These are phyloP conservation scores for Salix viminalis DNA, from an alignment of 345 rosid genomes.

Conservation along the genomic window DNA sequence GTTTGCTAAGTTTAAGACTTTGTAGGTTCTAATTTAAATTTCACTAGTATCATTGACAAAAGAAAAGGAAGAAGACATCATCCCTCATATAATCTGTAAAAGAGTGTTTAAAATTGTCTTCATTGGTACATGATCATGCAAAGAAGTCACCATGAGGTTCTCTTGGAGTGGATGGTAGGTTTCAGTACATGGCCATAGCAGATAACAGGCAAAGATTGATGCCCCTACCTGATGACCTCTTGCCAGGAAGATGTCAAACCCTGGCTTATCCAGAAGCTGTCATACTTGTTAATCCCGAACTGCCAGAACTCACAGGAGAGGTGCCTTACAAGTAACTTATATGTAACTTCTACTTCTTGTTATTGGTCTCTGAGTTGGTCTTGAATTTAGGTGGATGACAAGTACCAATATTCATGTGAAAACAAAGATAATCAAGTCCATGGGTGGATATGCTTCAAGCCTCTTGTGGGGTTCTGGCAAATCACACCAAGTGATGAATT, in stretches of 20 bases:
- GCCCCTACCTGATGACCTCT: constrained; percentile 32
- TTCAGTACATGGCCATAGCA: constrained; percentile 30
- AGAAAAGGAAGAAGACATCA: not conserved
- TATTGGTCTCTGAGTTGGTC: not conserved
- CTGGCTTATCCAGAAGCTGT: constrained; percentile 30
- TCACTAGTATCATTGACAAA: not conserved
- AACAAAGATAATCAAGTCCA: constrained; percentile 21
- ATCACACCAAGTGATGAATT: constrained; percentile 28
- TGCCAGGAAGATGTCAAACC: constrained; percentile 20
- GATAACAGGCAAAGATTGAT: constrained; percentile 24
- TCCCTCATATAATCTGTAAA: not conserved
- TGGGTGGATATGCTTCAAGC: constrained; percentile 22
- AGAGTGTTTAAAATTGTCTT: not conserved
- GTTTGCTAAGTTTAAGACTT: not conserved
- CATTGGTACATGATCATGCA: not conserved
- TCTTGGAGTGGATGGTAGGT: constrained; percentile 9
- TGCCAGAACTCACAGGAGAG: constrained; percentile 21
- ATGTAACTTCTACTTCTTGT: not conserved
- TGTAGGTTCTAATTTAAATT: not conserved
- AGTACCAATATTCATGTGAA: constrained; percentile 22
- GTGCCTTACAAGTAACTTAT: constrained; percentile 3
- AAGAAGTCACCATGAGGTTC: not conserved
- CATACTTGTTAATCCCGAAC: constrained; percentile 19
- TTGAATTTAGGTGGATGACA: constrained; percentile 20
- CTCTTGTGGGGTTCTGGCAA: constrained; percentile 26